Evolutionary conservation across 2,329 filamentous ascomycete genomes (phyloP), one percentile per base, ranked within the genome.

Genomic region (Nigrospora sphaerica): DNA sequence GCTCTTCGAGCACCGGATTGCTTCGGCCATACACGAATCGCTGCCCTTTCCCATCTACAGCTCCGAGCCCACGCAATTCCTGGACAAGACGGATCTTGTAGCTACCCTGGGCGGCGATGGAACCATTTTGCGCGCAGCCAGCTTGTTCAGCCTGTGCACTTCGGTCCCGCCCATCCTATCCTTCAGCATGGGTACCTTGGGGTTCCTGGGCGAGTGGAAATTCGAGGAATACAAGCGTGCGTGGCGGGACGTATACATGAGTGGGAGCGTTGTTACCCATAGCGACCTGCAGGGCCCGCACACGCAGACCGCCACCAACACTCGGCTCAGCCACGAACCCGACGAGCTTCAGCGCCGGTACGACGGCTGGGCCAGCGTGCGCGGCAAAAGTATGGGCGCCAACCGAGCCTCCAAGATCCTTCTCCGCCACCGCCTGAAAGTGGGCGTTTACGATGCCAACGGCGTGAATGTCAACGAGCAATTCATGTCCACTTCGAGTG

Each of bases 171-270:
- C 93, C 0, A 86, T 98, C 32, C 73, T 98, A 9, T 90, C 88
- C 2, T 98, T 98, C 62, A 95, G 90, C 62, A 96, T 98, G 88
- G 93, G 93, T 6, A 95, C 92, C 0, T 72, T 98, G 1, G 93
- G 93, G 0, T 98, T 98, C 55, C 70, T 98, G 9, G 91, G 92
- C 14, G 92, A 97, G 66, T 98, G 92, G 91, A 95, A 93, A 58
- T 97, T 97, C 62, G 75, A 76, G 7, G 91, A 97, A 58, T 88
- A 95, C 69, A 95, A 95, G 67, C 79, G 88, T 42, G 93, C 93
- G 0, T 95, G 95, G 70, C 75, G 89, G 42, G 88, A 96, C 62
- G 88, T 93, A 45, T 96, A 95, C 69, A 95, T 95, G 86, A 80
- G 77, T 56, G 78, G 78, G 3, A 78, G 75, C 52, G 68, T 71